These are phyloP conservation scores for Mucor lusitanicus DNA, from an alignment of 371 early-diverging fungal genomes.

Conservation along the genomic window DNA sequence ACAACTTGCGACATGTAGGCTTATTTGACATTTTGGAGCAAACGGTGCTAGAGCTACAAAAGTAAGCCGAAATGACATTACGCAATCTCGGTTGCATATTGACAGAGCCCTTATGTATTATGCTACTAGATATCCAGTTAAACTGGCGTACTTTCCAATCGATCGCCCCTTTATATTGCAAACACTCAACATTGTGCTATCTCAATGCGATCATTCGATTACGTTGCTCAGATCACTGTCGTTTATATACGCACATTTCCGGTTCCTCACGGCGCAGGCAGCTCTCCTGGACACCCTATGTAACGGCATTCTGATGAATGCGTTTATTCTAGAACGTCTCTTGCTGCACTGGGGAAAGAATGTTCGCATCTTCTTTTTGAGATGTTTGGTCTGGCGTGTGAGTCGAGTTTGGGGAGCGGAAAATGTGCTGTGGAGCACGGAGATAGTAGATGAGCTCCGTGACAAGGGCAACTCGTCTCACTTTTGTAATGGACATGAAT, in stretches of 20 bases:
- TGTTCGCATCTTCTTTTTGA: constrained; percentile 53
- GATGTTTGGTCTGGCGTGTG: constrained; percentile 57
- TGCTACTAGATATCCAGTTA: constrained; percentile 9
- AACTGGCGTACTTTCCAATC: constrained; percentile 29
- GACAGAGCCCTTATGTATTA: too few species aligned
- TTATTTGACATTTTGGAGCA: constrained; percentile 55
- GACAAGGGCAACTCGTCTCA: neutral
- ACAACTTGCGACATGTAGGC: too few species aligned
- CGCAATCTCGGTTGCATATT: too few species aligned
- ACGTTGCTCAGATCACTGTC: constrained; percentile 52
- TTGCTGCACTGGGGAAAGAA: constrained; percentile 60
- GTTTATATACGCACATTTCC: constrained; percentile 57
- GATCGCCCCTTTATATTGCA: constrained; percentile 52
- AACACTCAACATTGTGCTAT: constrained; percentile 44
- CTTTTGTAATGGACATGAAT: constrained; percentile 1
- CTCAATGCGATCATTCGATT: constrained; percentile 52
- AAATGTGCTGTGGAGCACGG: constrained; percentile 16
- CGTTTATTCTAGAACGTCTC: constrained; percentile 50
- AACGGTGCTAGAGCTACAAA: constrained; percentile 42
- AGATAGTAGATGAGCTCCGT: constrained; percentile 1
- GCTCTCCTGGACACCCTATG: constrained; percentile 43
- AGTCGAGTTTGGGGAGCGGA: constrained; percentile 28
- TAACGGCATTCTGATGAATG: constrained; percentile 40
- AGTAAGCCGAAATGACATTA: constrained; percentile 17
- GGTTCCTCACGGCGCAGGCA: constrained; percentile 45